A percentile compares a stretch with the other conserved stretches of the same genome.
phyloP scores from a whole-genome alignment of 176 grass and related monocot species.

The Ananas comosus region DNA sequence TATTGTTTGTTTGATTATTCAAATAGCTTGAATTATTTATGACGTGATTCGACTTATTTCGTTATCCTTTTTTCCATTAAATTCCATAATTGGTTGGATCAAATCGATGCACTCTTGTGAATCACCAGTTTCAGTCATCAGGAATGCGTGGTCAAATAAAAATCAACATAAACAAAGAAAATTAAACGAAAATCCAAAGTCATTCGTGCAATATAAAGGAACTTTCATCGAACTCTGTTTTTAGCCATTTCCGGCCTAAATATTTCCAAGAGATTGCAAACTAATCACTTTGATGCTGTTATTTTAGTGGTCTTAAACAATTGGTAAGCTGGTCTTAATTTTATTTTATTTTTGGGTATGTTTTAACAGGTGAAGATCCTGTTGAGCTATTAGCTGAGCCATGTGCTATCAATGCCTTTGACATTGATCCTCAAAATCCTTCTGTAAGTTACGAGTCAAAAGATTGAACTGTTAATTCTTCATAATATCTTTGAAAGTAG shows the following conservation, averaged over 20 bases:
- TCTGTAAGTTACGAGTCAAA: constrained; percentile 43
- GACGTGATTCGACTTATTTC: neutral
- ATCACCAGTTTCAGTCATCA: no score
- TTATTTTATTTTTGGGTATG: neutral
- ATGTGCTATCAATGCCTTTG: constrained; percentile 87
- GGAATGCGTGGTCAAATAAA: no score
- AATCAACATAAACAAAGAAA: no score
- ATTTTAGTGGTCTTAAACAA: neutral
- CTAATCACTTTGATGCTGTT: neutral
- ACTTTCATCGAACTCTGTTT: no score
- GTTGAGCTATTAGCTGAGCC: constrained; percentile 52
- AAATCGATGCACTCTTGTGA: no score
- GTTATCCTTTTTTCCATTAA: constrained; percentile 1
- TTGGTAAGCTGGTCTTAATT: neutral
- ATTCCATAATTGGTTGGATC: neutral
- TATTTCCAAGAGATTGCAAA: neutral
- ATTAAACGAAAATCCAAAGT: no score
- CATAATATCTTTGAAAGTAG: neutral
- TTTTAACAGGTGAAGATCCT: constrained; percentile 53
- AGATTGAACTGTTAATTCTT: neutral
- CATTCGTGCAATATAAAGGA: no score
- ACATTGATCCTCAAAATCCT: constrained; percentile 82
- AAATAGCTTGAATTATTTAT: no score
- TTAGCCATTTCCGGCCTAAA: no score
- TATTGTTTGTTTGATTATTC: no score